Percentiles rank a stretch among this genome's conserved stretches.
Evolutionary conservation across 371 early-diverging fungal genomes (phyloP).

Genomic region (Mortierella sp.): DNA sequence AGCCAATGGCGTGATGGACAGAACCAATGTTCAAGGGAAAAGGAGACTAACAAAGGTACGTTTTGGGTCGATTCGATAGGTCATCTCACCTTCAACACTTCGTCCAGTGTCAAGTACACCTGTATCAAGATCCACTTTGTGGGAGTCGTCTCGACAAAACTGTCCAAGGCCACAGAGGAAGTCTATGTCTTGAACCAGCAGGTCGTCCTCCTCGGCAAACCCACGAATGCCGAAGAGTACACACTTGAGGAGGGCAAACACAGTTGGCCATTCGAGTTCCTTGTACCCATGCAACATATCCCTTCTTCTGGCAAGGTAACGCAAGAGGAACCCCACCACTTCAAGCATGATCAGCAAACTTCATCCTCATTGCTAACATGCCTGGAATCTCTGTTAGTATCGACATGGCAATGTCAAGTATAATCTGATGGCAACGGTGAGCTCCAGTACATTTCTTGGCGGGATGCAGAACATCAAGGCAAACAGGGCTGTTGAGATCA

Average conservation of each 20-base stretch:
- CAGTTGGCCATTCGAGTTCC: constrained; percentile 39
- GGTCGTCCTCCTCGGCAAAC: constrained; percentile 37
- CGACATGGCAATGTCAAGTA: constrained; percentile 46
- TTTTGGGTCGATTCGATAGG: constrained; percentile 5
- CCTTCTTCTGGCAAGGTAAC: constrained; percentile 47
- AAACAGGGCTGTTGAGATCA: constrained; percentile 12
- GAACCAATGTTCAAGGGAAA: no score
- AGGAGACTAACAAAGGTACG: not conserved
- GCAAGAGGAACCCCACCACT: not conserved
- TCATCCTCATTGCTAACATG: no score
- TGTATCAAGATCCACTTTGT: constrained; percentile 40
- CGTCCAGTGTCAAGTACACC: constrained; percentile 26
- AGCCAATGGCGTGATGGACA: no score
- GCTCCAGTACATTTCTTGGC: constrained; percentile 23
- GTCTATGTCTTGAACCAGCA: constrained; percentile 40
- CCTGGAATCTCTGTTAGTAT: constrained; percentile 35
- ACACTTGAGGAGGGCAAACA: constrained; percentile 30
- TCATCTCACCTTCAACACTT: constrained; percentile 17
- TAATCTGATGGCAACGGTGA: constrained; percentile 20
- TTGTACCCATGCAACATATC: constrained; percentile 27
- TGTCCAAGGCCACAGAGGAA: constrained; percentile 34
- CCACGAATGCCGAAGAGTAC: constrained; percentile 29
- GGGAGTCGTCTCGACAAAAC: constrained; percentile 30
- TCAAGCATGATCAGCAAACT: no score
- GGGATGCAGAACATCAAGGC: constrained; percentile 33